phyloP scores from a whole-genome alignment of 31 red algal genomes.

The Bonnemaisonia californica region DNA sequence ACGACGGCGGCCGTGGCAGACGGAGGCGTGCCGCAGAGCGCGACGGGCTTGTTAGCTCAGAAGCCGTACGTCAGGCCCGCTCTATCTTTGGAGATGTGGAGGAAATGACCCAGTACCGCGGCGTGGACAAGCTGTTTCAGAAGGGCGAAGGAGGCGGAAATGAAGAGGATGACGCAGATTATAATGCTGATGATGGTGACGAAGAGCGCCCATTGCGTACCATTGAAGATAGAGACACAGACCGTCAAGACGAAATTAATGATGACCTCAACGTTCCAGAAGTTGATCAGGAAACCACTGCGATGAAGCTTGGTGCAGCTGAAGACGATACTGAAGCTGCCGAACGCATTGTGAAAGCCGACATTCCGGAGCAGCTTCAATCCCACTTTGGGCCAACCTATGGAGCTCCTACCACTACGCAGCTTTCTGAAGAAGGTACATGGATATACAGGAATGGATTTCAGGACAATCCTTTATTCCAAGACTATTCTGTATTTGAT shows the following conservation, averaged over 20 bases:
- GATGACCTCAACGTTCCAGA: constrained; percentile 24
- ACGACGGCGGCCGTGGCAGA: constrained; percentile 58
- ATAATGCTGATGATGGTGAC: constrained; percentile 5
- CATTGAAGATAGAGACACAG: constrained; percentile 6
- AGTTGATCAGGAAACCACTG: constrained; percentile 23
- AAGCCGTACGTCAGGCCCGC: constrained; percentile 67
- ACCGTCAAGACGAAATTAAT: constrained; percentile 16
- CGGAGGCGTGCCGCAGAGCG: constrained; percentile 38
- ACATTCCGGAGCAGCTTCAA: constrained; percentile 85
- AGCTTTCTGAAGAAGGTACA: constrained; percentile 64
- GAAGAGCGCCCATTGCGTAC: constrained; percentile 8
- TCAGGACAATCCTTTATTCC: constrained; percentile 40
- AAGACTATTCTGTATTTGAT: constrained; percentile 27
- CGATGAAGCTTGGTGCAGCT: constrained; percentile 37
- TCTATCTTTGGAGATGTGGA: constrained; percentile 74
- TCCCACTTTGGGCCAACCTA: constrained; percentile 66
- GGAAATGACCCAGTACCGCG: constrained; percentile 69
- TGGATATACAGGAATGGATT: constrained; percentile 87
- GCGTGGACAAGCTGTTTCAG: constrained; percentile 48
- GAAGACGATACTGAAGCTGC: constrained; percentile 46
- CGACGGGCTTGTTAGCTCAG: constrained; percentile 67
- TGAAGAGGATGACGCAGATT: constrained; percentile 65
- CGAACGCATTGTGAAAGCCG: constrained; percentile 46
- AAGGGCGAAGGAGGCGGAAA: constrained; percentile 1
- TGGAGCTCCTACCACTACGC: constrained; percentile 38